phyloP scores from a whole-genome alignment of 768 basidiomycete genomes.

The Sporobolomyces roseus region DNA sequence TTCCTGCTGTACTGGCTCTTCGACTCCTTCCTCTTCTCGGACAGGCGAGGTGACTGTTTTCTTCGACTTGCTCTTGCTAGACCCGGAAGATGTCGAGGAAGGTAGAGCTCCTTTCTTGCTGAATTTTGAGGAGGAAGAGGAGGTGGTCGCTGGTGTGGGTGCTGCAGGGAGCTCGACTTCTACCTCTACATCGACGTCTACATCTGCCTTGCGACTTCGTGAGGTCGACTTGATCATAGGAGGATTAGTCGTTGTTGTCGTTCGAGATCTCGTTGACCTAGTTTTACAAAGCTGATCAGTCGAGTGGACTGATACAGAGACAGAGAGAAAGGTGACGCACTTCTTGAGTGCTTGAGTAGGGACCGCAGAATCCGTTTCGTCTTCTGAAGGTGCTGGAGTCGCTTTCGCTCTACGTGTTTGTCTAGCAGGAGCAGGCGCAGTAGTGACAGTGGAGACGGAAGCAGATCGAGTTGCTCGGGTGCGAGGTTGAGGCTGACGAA shows the following conservation, averaged over 20 bases:
- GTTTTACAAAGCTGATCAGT: too few relatives aligned
- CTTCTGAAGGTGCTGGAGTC: slow-evolving; percentile 17
- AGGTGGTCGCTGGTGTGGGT: not conserved
- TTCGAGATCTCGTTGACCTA: slow-evolving; percentile 26
- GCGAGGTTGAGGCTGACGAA: not conserved
- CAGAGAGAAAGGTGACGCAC: slow-evolving; percentile 24
- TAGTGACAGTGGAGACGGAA: not conserved
- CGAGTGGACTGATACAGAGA: too few relatives aligned
- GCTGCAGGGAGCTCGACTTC: not conserved
- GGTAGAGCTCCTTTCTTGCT: slow-evolving; percentile 7
- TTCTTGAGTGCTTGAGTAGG: slow-evolving; percentile 2
- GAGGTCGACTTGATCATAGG: too few relatives aligned
- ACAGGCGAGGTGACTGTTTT: not conserved
- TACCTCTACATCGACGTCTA: slow-evolving; percentile 6
- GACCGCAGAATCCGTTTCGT: slow-evolving; percentile 7
- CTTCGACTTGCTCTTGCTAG: not conserved
- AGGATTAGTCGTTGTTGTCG: not conserved
- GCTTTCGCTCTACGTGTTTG: not conserved
- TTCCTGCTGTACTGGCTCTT: not conserved
- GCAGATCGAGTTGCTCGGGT: slow-evolving; percentile 10
- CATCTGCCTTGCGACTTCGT: not conserved
- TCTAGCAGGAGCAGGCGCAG: not conserved
- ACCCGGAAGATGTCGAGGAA: not conserved
- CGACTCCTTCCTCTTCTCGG: not conserved
- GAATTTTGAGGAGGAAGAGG: not conserved